Conservation (phyloP, 768 basidiomycete genomes). For the Hygrocybe punicea region DNA sequence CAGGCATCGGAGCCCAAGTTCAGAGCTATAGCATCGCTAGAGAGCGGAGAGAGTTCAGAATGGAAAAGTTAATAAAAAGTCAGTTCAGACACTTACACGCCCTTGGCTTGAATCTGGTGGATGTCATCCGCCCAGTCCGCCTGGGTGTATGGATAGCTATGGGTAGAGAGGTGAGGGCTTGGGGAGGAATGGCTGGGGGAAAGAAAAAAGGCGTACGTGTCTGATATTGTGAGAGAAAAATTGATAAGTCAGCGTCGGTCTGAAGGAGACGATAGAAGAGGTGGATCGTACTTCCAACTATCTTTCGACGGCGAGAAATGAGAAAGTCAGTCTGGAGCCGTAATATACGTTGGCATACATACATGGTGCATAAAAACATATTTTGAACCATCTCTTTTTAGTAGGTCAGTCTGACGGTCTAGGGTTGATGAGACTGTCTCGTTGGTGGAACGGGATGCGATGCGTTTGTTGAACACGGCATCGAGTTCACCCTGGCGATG, state of each 20-base stretch:
- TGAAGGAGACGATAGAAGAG: neutral
- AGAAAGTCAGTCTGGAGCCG: neutral
- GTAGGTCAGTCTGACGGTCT: conserved; percentile 28
- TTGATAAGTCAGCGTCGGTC: neutral
- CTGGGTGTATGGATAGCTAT: conserved; percentile 40
- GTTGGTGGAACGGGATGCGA: too few relatives aligned
- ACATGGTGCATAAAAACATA: conserved; percentile 56
- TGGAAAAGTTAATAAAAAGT: neutral
- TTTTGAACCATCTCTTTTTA: conserved; percentile 43
- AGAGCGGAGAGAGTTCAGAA: conserved; percentile 22
- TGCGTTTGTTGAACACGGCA: too few relatives aligned
- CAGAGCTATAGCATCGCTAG: conserved; percentile 57
- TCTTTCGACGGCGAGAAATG: conserved; percentile 23
- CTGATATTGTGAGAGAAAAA: conserved; percentile 22
- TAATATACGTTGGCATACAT: conserved; percentile 20
- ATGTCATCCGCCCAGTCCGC: conserved; percentile 45
- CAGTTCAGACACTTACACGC: conserved; percentile 34
- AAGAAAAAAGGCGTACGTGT: conserved; percentile 38
- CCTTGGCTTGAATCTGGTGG: conserved; percentile 38
- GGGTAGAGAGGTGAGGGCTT: neutral
- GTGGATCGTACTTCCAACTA: conserved; percentile 43
- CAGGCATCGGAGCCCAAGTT: conserved; percentile 58
- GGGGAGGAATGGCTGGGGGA: neutral
- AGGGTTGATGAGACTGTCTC: conserved; percentile 15
- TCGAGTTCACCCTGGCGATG: too few relatives aligned